Conservation (phyloP, 257 asterid species). For the Solanum habrochaites region DNA sequence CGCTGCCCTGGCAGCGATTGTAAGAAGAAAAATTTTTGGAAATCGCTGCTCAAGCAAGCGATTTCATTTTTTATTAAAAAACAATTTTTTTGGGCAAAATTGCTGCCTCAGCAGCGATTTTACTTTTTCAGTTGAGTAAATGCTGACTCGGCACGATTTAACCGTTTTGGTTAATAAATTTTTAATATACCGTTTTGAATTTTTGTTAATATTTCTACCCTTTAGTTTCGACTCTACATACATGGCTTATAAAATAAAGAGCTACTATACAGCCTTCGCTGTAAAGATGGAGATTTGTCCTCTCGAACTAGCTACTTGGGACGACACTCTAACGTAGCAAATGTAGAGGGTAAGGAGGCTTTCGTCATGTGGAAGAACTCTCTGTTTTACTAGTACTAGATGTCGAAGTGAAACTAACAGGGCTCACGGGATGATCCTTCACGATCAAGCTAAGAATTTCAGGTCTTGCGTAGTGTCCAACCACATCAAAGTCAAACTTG, state of each 20-base stretch:
- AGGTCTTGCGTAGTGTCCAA: slow-evolving; percentile 91
- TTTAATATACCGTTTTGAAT: too few relatives aligned
- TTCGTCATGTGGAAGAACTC: slow-evolving; percentile 19
- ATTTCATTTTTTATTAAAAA: too few relatives aligned
- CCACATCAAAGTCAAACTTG: slow-evolving; percentile 89
- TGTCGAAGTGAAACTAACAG: slow-evolving; percentile 66
- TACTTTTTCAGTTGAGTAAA: too few relatives aligned
- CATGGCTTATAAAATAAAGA: not conserved
- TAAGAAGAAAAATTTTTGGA: too few relatives aligned
- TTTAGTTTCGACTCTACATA: too few relatives aligned
- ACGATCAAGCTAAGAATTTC: slow-evolving; percentile 79
- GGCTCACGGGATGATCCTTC: slow-evolving; percentile 54
- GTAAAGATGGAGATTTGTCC: not conserved
- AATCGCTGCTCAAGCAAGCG: too few relatives aligned
- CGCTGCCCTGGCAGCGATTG: too few relatives aligned
- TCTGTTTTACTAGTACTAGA: slow-evolving; percentile 43
- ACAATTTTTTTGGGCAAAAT: too few relatives aligned
- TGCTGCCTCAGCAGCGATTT: too few relatives aligned
- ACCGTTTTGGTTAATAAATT: too few relatives aligned
- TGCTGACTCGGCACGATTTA: too few relatives aligned
- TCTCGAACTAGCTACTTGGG: not conserved
- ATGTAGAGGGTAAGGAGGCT: not conserved
- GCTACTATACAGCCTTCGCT: not conserved
- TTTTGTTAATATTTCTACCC: too few relatives aligned
- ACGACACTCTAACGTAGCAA: not conserved